Percentiles rank a stretch among this genome's conserved stretches.
Evolutionary conservation across 495 filamentous ascomycete genomes (phyloP).

Genomic region (Daldinia concentrica): DNA sequence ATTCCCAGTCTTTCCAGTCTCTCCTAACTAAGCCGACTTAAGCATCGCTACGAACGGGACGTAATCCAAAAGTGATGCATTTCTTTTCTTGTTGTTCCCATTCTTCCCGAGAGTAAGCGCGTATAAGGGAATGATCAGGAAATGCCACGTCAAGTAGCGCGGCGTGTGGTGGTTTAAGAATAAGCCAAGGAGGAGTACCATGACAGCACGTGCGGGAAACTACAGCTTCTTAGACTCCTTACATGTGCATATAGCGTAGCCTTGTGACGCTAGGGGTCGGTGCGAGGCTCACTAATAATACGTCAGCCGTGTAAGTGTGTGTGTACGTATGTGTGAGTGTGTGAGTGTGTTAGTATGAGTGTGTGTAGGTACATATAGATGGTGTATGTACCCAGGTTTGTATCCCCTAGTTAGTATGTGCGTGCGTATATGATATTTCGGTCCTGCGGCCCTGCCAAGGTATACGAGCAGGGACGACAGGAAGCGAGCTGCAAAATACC

Average conservation of each 20-base stretch:
- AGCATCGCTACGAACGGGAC: neutral
- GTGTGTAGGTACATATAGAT: neutral
- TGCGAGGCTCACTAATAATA: slow-evolving; percentile 42
- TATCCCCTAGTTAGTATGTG: neutral
- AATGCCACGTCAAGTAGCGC: slow-evolving; percentile 44
- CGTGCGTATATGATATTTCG: slow-evolving; percentile 19
- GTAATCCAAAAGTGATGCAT: neutral
- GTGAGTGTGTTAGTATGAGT: neutral
- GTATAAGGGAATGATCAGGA: slow-evolving; percentile 33
- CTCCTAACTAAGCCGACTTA: slow-evolving; percentile 2
- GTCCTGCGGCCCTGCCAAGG: slow-evolving; percentile 8
- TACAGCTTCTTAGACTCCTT: slow-evolving; percentile 36
- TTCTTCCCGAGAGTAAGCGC: slow-evolving; percentile 39
- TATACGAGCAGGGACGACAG: neutral
- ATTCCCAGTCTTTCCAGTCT: too few relatives aligned
- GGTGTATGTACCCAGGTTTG: neutral
- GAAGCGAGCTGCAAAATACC: slow-evolving; percentile 32
- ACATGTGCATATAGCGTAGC: slow-evolving; percentile 41
- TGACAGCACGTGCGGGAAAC: slow-evolving; percentile 37
- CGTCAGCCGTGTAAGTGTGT: slow-evolving; percentile 34
- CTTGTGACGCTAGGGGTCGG: slow-evolving; percentile 33
- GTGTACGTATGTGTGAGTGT: neutral
- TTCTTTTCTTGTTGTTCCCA: neutral
- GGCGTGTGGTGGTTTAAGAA: slow-evolving; percentile 23
- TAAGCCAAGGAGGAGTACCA: slow-evolving; percentile 34